Evolutionary conservation across 1,284 basidiomycete genomes (phyloP), one percentile per base, ranked within the genome.

Genomic region (Heimioporus punctisporus): DNA sequence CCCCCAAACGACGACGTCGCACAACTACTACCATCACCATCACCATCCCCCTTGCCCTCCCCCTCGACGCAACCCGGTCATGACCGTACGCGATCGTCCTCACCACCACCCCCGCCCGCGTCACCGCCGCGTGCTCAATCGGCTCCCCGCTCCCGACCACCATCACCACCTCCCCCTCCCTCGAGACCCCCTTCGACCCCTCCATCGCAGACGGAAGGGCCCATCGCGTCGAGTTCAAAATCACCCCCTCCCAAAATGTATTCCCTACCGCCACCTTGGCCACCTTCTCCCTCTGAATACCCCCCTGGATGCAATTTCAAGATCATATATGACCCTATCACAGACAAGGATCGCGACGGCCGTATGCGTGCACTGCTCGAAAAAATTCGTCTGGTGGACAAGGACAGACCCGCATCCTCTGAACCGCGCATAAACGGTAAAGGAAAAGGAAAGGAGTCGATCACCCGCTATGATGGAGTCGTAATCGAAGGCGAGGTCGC

Each of bases 301-400:
- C 75, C 84, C 0, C 56, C 69, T 6, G 75, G 73, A 31, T 78
- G 73, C 52, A 69, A 82, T 42, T 87, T 78, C 72, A 84, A 81
- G 61, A 76, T 90, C 17, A 65, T 87, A 12, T 91, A 81, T 65
- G 89, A 92, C 64, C 80, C 84, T 39, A 60, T 72, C 4, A 64
- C 79, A 27, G 81, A 84, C 61, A 77, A 74, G 64, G 77, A 81
- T 50, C 65, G 70, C 5, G 75, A 80, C 43, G 72, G 73, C n/a
- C 64, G 68, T n/a, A 76, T 78, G 56, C 80, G 79, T 19, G 61
- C 67, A 11, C 71, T 87, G 17, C 76, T 85, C 25, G 84, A 85
- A 58, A 79, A 78, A 60, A 71, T 86, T 27, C 76, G 81, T 27
- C 67, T 45, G 17, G 70, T 64, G 45, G 65, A 77, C 52, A 73